Conservation (phyloP, 805 yeast genomes). For the Middelhovenomyces tepae region DNA sequence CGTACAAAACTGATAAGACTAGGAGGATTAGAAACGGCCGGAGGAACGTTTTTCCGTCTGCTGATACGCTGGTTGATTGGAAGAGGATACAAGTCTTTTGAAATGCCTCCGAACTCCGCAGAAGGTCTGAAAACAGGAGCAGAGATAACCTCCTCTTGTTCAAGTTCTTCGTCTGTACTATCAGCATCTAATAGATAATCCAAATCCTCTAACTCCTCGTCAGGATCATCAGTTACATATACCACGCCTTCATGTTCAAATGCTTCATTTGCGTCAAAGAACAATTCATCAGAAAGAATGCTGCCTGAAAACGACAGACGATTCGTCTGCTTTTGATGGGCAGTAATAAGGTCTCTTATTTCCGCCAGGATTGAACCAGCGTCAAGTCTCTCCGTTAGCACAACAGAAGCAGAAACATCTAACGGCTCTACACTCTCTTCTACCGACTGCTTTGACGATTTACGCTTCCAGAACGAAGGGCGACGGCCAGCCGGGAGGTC, state of each 20-base stretch:
- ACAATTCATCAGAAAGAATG: conserved; percentile 16
- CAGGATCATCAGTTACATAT: conserved; percentile 15
- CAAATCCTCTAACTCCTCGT: conserved; percentile 8
- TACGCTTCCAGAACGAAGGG: conserved; percentile 16
- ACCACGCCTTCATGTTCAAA: conserved; percentile 16
- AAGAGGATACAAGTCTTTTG: conserved; percentile 51
- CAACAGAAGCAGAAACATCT: too few relatives aligned
- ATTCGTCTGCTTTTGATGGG: too few relatives aligned
- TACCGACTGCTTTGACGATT: too few relatives aligned
- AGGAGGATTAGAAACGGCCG: conserved; percentile 65
- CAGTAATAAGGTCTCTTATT: too few relatives aligned
- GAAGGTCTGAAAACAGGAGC: conserved; percentile 1
- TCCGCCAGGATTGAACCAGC: too few relatives aligned
- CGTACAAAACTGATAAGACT: conserved; percentile 70
- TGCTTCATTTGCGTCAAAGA: conserved; percentile 15
- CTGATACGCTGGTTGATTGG: conserved; percentile 36
- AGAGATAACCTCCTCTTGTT: not conserved
- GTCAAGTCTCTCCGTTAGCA: too few relatives aligned
- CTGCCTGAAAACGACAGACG: conserved; percentile 2
- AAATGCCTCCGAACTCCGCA: conserved; percentile 11
- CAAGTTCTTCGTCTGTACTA: conserved; percentile 14
- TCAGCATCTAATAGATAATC: conserved; percentile 14
- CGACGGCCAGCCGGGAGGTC: conserved; percentile 7
- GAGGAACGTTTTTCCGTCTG: conserved; percentile 49
- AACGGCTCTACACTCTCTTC: too few relatives aligned